These are phyloP conservation scores for Aspergillus pseudoglaucus DNA, from an alignment of 2,329 filamentous ascomycete species.

Conservation along the genomic window DNA sequence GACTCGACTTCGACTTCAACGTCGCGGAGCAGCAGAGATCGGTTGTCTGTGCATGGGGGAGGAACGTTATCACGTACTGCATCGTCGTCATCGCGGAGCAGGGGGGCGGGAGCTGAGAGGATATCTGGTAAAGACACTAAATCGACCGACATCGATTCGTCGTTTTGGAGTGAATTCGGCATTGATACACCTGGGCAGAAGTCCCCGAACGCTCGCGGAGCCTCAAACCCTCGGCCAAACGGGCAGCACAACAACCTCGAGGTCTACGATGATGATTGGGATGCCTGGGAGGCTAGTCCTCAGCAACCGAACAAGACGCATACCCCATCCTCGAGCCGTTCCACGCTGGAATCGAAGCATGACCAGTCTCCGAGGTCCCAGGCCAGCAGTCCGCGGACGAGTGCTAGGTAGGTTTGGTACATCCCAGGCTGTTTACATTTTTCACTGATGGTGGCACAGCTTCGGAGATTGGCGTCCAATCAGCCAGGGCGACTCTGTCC, in stretches of 20 bases:
- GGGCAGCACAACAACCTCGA: conserved; percentile 34
- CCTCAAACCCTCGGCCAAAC: conserved; percentile 25
- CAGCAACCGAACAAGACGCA: conserved; percentile 36
- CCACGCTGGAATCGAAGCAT: conserved; percentile 45
- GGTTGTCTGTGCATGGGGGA: conserved; percentile 19
- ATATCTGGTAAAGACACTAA: conserved; percentile 37
- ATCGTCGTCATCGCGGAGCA: conserved; percentile 25
- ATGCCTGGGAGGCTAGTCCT: conserved; percentile 46
- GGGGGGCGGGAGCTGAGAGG: conserved; percentile 22
- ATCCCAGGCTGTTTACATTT: no score
- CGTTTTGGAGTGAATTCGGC: conserved; percentile 48
- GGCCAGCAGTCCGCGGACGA: conserved; percentile 48
- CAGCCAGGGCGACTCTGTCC: conserved; percentile 18
- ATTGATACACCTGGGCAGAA: conserved; percentile 42
- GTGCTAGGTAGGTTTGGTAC: conserved; percentile 38
- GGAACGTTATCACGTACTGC: conserved; percentile 24
- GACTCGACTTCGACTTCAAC: conserved; percentile 25
- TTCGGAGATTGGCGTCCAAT: conserved; percentile 30
- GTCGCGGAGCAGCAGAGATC: conserved; percentile 22
- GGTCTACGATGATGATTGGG: conserved; percentile 49
- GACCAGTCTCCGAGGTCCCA: conserved; percentile 40
- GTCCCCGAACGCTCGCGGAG: conserved; percentile 26
- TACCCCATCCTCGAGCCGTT: conserved; percentile 42
- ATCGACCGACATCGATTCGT: conserved; percentile 37
- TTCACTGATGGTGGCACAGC: conserved; percentile 23